Base-by-base conservation (phyloP, 495 filamentous ascomycete genomes). In the Penicillium robsamsonii region DNA sequence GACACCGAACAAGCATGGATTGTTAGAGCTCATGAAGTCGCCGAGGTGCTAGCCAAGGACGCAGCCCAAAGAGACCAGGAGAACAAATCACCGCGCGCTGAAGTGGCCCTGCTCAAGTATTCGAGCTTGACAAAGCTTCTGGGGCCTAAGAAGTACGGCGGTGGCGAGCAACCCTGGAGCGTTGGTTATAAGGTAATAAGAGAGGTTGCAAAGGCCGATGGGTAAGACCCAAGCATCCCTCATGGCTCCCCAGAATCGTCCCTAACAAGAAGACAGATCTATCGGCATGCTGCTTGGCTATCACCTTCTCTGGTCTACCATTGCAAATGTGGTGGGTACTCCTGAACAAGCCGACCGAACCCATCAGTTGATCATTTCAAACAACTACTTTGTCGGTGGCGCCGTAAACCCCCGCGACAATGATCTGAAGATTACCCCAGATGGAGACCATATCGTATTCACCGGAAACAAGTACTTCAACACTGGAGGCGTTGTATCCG, bases 371-470 rank as follows among this genome's bases (percentile, higher is more conserved):
- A 83, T 85, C 56, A 76, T 83, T 56, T 55, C 69, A 38, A 81
- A 81, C 60, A 85, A 85, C 65, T 84, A 82, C 67, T 85, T 82
- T 54, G 72, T 86, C 25, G 83, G 83, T 18, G 83, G 75, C n/a
- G 83, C 83, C 8, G 83, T 86, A 44, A 86, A 86, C 63, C 82
- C 83, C 11, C 75, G 84, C 12, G 81, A 85, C 59, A 79, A 66
- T 44, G 81, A 86, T 58, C 69, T 82, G 22, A 78, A 72, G 42
- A 82, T 84, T 58, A 79, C 72, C 12, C 61, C 68, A 10, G 74
- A 79, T 38, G 81, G 79, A 11, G 75, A 79, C 8, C 56, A 78
- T 11, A 62, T 85, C 27, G 70, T 81, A 25, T 85, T 82, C 70
- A 79, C 78, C 58, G 82, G 83, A 20, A 73, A 71, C 61, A 86